A percentile compares a stretch with the other conserved stretches of the same genome.
phyloP scores from a whole-genome alignment of 495 filamentous ascomycete genomes.

The Tuber indicum region DNA sequence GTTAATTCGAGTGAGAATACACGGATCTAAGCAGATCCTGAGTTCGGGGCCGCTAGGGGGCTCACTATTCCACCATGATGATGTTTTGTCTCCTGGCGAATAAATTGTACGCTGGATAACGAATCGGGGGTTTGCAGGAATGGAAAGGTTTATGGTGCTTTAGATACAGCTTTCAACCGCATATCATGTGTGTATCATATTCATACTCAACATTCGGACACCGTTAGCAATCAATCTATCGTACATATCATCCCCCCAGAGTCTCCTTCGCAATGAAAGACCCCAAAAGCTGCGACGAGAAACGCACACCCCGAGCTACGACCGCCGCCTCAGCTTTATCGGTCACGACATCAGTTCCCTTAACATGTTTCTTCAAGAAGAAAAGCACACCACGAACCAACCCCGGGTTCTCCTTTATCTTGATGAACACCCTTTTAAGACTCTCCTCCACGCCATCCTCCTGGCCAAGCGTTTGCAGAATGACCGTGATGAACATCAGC shows the following conservation, averaged over 20 bases:
- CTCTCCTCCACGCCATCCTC: constrained; percentile 49
- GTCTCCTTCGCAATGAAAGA: constrained; percentile 45
- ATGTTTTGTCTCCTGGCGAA: not conserved
- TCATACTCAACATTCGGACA: not conserved
- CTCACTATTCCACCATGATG: not conserved
- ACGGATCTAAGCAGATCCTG: not conserved
- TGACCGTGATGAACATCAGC: constrained; percentile 63
- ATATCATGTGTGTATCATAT: not conserved
- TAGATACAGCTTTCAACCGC: not conserved
- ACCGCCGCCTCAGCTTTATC: constrained; percentile 55
- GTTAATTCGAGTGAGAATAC: not conserved
- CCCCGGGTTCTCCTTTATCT: constrained; percentile 54
- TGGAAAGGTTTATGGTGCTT: not conserved
- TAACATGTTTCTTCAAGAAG: constrained; percentile 70
- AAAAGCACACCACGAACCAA: constrained; percentile 66
- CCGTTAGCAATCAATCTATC: not conserved
- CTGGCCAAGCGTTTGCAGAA: constrained; percentile 33
- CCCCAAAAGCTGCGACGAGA: constrained; percentile 56
- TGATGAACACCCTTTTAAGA: constrained; percentile 60
- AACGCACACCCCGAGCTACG: constrained; percentile 65
- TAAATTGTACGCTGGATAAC: not conserved
- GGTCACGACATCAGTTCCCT: constrained; percentile 63
- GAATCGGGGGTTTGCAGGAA: not conserved
- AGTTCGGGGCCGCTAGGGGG: not conserved
- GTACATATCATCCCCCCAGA: constrained; percentile 12